Percentiles rank a stretch among this genome's conserved stretches.
These are phyloP conservation scores for Solanum sejunctum DNA, from an alignment of 257 asterid genomes.

Conservation along the genomic window DNA sequence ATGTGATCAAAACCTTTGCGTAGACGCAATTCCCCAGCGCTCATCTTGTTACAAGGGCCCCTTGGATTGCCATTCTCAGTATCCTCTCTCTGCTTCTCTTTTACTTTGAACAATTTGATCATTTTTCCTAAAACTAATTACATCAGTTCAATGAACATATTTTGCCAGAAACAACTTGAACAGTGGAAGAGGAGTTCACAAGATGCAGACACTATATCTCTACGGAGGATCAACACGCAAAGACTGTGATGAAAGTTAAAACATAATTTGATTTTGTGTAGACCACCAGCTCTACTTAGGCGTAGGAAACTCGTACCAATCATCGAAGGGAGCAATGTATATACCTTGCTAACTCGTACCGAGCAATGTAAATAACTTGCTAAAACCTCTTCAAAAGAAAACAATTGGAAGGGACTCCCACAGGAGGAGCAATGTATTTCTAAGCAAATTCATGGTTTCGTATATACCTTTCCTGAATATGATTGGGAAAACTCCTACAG, in stretches of 20 bases:
- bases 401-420: neutral
- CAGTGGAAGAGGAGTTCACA: neutral
- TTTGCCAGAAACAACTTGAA: neutral
- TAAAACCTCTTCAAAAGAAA: neutral
- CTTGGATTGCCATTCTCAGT: conserved; percentile 5
- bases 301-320: neutral
- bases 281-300: neutral
- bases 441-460: neutral
- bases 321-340: neutral
- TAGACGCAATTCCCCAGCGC: conserved; percentile 21
- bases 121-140: conserved; percentile 10
- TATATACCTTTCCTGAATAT: neutral
- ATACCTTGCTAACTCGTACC: neutral
- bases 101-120: conserved; percentile 26
- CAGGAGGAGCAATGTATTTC: neutral
- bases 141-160: neutral
- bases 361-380: neutral
- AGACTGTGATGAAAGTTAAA: neutral
- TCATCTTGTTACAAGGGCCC: conserved; percentile 12
- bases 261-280: neutral
- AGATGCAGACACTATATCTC: neutral
- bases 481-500: neutral
- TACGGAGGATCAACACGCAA: neutral
- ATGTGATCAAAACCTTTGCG: conserved; percentile 12
- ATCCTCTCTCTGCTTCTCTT: conserved; percentile 18